Percentiles rank a stretch among this genome's conserved stretches.
Evolutionary conservation across 2,329 filamentous ascomycete species (phyloP).

Genomic region (Capronia americana): DNA sequence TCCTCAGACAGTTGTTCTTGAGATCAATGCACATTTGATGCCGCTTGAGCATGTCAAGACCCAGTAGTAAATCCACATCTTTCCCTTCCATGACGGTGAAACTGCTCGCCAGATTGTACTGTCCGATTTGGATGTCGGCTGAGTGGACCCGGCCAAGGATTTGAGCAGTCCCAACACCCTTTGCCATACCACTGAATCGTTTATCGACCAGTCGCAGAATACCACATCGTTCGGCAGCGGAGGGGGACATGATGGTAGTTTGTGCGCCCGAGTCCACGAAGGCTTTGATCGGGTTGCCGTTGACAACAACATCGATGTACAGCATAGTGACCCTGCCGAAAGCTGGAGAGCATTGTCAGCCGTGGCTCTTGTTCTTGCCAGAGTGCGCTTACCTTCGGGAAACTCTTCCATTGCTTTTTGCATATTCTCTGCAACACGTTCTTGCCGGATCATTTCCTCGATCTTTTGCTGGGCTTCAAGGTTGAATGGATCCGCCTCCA

Average conservation of each 20-base stretch:
- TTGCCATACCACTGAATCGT: slow-evolving; percentile 88
- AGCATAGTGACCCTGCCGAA: slow-evolving; percentile 96
- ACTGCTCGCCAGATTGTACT: slow-evolving; percentile 84
- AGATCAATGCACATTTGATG: slow-evolving; percentile 94
- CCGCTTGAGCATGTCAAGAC: slow-evolving; percentile 94
- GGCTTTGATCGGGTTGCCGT: slow-evolving; percentile 88
- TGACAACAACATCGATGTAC: slow-evolving; percentile 95
- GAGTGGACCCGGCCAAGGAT: slow-evolving; percentile 96
- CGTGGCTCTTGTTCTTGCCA: neutral
- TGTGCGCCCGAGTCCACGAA: slow-evolving; percentile 97
- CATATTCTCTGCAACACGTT: slow-evolving; percentile 91
- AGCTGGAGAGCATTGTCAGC: slow-evolving; percentile 18
- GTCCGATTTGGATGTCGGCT: slow-evolving; percentile 91
- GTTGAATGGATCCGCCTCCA: slow-evolving; percentile 96
- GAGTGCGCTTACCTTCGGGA: slow-evolving; percentile 75
- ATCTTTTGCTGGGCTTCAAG: slow-evolving; percentile 89
- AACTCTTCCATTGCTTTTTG: slow-evolving; percentile 98
- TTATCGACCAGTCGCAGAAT: slow-evolving; percentile 96
- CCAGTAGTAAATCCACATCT: slow-evolving; percentile 88
- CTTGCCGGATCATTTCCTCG: slow-evolving; percentile 95
- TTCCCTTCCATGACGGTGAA: slow-evolving; percentile 99
- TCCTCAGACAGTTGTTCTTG: slow-evolving; percentile 80
- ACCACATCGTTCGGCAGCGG: slow-evolving; percentile 86
- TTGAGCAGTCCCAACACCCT: slow-evolving; percentile 90
- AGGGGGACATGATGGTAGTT: slow-evolving; percentile 97